Base-by-base conservation (phyloP, 78 protist genomes). In the Dictyostelium citrinum region DNA sequence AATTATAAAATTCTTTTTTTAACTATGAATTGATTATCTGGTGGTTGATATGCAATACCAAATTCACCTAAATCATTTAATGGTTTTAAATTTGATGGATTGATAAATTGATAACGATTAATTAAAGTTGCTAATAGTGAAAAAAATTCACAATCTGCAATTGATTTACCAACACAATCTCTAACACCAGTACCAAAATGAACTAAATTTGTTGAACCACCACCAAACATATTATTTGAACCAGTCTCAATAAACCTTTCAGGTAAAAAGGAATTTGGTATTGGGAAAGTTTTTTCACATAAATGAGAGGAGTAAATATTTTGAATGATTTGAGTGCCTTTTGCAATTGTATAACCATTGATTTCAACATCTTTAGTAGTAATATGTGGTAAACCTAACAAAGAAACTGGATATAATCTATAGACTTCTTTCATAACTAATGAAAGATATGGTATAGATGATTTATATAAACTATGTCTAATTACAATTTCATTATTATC, bases 211-310 rank as follows among this genome's bases (percentile, higher is more conserved):
- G 64, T 55, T 55, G 1, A 27, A 55, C 64, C 64, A 55, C 64
- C 64, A 20, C 64, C 64, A 55, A 55, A 55, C 64, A 55, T 55
- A 55, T 55, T 1, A 55, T 55, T 55, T 2, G 20, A 55, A 55
- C 64, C 64, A 20, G 64, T 55, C 20, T 55, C 64, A 20, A 55
- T 20, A 27, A 72, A 85, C 17, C 91, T 22, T 11, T 46, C 24
- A 17, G 91, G 91, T 2, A 37, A 49, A 58, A 75, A 85, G n/a
- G 39, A 72, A 1, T 46, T 46, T 55, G 91, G 78, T 0, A 55
- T 6, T 9, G 4, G 29, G 46, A 46, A 85, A 2, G 45, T 22
- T 46, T 72, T 60, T 60, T 37, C 70, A 37, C 43, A n/a, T 20
- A 14, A 14, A 20, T 55, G 64, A 20, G 64, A 20, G 5, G 64